Evolutionary conservation across 164 flowering plant species (phyloP).

Genomic region (Berberis thunbergii): DNA sequence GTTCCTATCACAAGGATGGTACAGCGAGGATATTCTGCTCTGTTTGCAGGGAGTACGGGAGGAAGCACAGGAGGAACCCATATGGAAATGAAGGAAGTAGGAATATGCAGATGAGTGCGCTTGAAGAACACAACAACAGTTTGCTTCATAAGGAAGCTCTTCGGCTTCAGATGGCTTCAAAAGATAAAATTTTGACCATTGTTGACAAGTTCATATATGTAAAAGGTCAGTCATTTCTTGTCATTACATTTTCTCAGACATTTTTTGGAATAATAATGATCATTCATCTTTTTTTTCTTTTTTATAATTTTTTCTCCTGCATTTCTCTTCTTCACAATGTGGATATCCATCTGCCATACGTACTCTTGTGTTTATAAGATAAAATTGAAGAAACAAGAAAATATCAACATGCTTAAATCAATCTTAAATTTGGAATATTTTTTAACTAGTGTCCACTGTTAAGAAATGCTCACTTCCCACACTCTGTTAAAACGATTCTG

Average conservation of each 20-base stretch:
- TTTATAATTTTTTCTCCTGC: no score
- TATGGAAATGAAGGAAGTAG: constrained; percentile 99
- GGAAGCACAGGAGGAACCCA: constrained; percentile 94
- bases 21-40: constrained; percentile 96
- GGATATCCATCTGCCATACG: no score
- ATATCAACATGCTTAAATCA: no score
- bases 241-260: not conserved
- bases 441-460: no score
- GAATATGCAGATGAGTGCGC: constrained; percentile 99
- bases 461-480: no score
- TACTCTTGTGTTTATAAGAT: no score
- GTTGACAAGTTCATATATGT: constrained; percentile 78
- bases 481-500: no score
- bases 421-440: no score
- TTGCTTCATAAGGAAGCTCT: constrained; percentile 97
- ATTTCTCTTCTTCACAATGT: no score
- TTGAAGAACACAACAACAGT: constrained; percentile 98
- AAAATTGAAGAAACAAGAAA: no score
- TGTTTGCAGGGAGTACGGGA: constrained; percentile 85
- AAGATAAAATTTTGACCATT: constrained; percentile 58
- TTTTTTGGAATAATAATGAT: no score
- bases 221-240: constrained; percentile 49
- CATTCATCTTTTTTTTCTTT: no score
- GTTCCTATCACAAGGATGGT: constrained; percentile 84
- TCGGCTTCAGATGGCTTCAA: constrained; percentile 92